A percentile compares a stretch with the other conserved stretches of the same genome.
phyloP scores from a whole-genome alignment of 2,329 filamentous ascomycete genomes.

The Cordyceps fumosorosea region DNA sequence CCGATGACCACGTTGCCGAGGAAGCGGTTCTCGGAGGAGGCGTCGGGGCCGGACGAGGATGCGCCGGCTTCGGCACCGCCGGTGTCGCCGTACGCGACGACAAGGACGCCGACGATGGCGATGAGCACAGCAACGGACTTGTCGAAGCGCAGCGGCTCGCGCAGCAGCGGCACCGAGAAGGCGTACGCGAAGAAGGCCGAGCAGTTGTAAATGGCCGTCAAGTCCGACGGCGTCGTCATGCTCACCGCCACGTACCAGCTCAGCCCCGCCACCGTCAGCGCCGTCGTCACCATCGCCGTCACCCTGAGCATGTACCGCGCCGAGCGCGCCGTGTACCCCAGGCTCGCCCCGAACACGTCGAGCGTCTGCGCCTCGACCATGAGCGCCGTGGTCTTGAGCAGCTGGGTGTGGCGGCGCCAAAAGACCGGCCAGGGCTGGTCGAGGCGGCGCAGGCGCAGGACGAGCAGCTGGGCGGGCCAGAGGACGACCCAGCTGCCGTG shows the following conservation, averaged over 20 bases:
- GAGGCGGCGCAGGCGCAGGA: constrained; percentile 74
- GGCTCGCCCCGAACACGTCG: constrained; percentile 46
- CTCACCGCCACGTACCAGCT: constrained; percentile 96
- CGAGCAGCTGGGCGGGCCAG: constrained; percentile 76
- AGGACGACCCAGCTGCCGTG: constrained; percentile 90
- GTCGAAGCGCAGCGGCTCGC: constrained; percentile 74
- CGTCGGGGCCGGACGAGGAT: constrained; percentile 19
- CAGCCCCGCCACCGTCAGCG: constrained; percentile 82
- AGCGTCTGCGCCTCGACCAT: constrained; percentile 82
- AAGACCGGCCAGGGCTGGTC: constrained; percentile 76
- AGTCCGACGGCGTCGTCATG: constrained; percentile 83
- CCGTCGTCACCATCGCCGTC: constrained; percentile 74
- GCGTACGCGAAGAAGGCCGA: constrained; percentile 98
- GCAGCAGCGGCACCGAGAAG: constrained; percentile 84
- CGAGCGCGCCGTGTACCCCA: constrained; percentile 33
- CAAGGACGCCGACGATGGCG: constrained; percentile 80
- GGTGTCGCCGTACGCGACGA: constrained; percentile 90
- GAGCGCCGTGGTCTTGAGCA: constrained; percentile 51
- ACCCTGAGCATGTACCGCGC: constrained; percentile 68
- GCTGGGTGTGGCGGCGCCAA: constrained; percentile 60
- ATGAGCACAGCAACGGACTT: constrained; percentile 83
- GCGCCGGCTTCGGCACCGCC: constrained; percentile 38
- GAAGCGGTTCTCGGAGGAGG: constrained; percentile 56
- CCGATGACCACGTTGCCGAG: constrained; percentile 91
- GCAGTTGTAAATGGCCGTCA: constrained; percentile 99